phyloP scores from a whole-genome alignment of 352 stramenopile genomes.

The Elongisporangium prolatum region DNA sequence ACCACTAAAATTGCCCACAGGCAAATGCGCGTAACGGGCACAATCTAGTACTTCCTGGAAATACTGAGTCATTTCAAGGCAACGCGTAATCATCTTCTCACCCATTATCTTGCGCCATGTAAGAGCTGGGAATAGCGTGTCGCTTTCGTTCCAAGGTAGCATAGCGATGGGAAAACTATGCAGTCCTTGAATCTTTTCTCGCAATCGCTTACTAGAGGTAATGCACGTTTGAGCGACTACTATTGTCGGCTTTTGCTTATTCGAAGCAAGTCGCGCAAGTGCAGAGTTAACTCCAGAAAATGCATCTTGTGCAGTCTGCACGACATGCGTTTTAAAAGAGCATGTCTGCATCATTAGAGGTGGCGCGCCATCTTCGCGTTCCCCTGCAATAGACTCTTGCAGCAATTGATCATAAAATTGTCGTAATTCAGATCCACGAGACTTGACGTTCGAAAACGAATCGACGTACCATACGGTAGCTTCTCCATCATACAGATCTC shows the following conservation, averaged over 20 bases:
- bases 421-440: slow-evolving; percentile 40
- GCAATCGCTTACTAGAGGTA: slow-evolving; percentile 52
- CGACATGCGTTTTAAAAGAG: slow-evolving; percentile 63
- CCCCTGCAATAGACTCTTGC: slow-evolving; percentile 18
- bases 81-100: slow-evolving; percentile 68
- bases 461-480: slow-evolving; percentile 67
- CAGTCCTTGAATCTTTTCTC: slow-evolving; percentile 82
- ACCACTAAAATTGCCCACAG: slow-evolving; percentile 92
- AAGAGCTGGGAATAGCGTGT: slow-evolving; percentile 84
- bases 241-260: slow-evolving; percentile 86
- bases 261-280: slow-evolving; percentile 77
- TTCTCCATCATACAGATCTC: slow-evolving; percentile 26
- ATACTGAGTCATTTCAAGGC: slow-evolving; percentile 83
- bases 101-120: slow-evolving; percentile 92
- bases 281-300: slow-evolving; percentile 85
- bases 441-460: slow-evolving; percentile 50
- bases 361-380: slow-evolving; percentile 20
- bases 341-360: slow-evolving; percentile 31
- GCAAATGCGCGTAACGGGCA: slow-evolving; percentile 90
- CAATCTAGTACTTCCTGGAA: slow-evolving; percentile 87
- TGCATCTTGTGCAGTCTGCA: slow-evolving; percentile 72
- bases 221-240: slow-evolving; percentile 83
- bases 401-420: slow-evolving; percentile 52
- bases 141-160: slow-evolving; percentile 79
- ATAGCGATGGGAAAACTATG: slow-evolving; percentile 92